Base-by-base conservation (phyloP, 2,329 filamentous ascomycete species). In the Lachnellula occidentalis region DNA sequence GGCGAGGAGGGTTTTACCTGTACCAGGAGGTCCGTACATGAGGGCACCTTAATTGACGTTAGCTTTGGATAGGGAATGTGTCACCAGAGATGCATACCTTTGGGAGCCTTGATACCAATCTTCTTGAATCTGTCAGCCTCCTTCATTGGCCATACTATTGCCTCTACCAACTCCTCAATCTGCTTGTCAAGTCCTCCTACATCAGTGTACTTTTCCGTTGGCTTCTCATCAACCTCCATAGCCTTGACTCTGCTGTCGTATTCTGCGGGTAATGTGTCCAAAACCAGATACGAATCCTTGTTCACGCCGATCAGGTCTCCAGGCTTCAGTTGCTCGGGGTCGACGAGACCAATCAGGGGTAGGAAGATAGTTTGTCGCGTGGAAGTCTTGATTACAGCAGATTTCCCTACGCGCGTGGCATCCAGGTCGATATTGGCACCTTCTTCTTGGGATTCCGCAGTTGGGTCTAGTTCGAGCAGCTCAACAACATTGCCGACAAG, bases 151-250 rank as follows among this genome's bases (percentile, higher is more conserved):
- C 92, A 97, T 31, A 99, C 94, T 48, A 99, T 94, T 53, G 94
- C 94, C 76, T 99, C 94, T 8, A 99, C 92, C 52, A 99, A 81
- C 76, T 99, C 95, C 72, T 96, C 92, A 69, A 99, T 99, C 78
- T 99, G 94, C 77, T 99, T 99, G 75, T 96, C 92, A 66, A 99
- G 74, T 50, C 94, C 94, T 75, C 94, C 94, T 14, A 99, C 95
- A 76, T 99, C 94, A 52, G 87, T 94, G 76, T 99, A 99, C 76
- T 97, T 96, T 75, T 99, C 94, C 39, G 92, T 97, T 9, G 94
- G 95, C 80, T 99, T 99, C 81, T 99, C 95, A 68, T 99, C 94
- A 7, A 99, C 94, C 77, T 99, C 95, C 94, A 99, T 99, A 36
- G 95, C 95, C 78, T 99, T 99, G 63, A 99, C 94, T 72, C 94